Percentiles rank a stretch among this genome's conserved stretches.
Conservation (phyloP, 306 rosid genomes). For the Casuarina glauca region DNA sequence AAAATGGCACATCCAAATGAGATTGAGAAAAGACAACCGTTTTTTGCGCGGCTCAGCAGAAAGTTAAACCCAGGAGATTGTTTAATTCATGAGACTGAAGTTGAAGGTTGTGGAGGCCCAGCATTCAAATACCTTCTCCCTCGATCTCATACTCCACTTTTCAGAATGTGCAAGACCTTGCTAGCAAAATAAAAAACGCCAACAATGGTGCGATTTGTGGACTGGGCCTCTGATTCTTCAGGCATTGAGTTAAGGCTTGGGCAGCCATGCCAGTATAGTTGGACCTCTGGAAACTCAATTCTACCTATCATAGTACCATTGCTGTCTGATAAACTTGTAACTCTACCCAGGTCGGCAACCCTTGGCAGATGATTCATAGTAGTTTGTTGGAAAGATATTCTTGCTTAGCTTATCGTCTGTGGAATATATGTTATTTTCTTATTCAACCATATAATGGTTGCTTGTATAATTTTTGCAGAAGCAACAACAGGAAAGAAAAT, state of each 20-base stretch:
- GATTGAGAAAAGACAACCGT: too few relatives aligned
- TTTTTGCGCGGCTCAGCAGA: too few relatives aligned
- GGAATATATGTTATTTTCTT: background rate
- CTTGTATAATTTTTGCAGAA: constrained; percentile 33
- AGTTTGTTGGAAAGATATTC: constrained; percentile 44
- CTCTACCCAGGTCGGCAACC: constrained; percentile 40
- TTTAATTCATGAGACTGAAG: too few relatives aligned
- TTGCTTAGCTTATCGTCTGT: constrained; percentile 21
- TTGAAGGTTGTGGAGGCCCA: too few relatives aligned
- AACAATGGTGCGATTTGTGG: constrained; percentile 31
- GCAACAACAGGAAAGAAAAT: constrained; percentile 34
- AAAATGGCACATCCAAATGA: too few relatives aligned
- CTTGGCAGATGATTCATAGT: constrained; percentile 40
- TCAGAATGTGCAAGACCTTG: too few relatives aligned
- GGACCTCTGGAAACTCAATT: constrained; percentile 38
- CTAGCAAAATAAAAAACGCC: background rate
- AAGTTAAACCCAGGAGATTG: too few relatives aligned
- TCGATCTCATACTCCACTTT: background rate
- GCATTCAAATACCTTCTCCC: background rate
- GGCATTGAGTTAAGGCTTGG: constrained; percentile 63
- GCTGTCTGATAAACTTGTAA: constrained; percentile 31
- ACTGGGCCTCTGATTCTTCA: constrained; percentile 47
- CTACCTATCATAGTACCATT: constrained; percentile 39
- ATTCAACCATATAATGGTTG: constrained; percentile 20
- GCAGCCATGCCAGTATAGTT: constrained; percentile 46